Conservation (phyloP, 116 monocot species). For the Posidonia oceanica region DNA sequence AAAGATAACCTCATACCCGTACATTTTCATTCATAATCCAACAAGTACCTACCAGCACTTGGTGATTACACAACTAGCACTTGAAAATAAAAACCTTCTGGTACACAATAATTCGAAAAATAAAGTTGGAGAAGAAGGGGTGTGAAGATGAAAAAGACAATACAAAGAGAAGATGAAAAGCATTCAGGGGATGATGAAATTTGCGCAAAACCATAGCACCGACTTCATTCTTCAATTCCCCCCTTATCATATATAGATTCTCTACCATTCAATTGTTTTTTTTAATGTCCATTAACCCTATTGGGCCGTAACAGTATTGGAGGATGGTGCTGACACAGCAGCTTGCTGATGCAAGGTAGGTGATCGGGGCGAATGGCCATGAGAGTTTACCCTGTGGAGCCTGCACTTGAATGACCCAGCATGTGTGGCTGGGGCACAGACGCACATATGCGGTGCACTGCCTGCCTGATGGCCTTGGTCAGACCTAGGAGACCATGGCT, state of each 20-base stretch:
- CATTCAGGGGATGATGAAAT: not conserved
- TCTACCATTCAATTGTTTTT: not conserved
- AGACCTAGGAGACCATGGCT: not conserved
- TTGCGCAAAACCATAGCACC: not conserved
- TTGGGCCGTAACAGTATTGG: conserved; percentile 16
- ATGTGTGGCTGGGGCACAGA: conserved; percentile 29
- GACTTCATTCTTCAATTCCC: not conserved
- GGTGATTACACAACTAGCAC: not conserved
- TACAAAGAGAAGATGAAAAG: no score
- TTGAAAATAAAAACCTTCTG: not conserved
- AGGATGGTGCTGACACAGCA: conserved; percentile 2
- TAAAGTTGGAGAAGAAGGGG: not conserved
- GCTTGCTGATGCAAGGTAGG: conserved; percentile 5
- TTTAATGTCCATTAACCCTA: conserved; percentile 1
- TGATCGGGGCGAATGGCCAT: conserved; percentile 9
- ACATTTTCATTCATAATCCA: not conserved
- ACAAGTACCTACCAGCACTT: not conserved
- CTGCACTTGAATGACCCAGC: conserved; percentile 37
- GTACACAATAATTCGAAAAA: not conserved
- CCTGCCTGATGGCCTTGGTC: not conserved
- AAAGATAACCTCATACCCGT: no score
- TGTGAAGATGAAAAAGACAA: no score
- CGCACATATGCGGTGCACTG: conserved; percentile 7
- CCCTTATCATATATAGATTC: not conserved
- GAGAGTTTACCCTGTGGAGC: conserved; percentile 24